Percentiles rank a stretch among this genome's conserved stretches.
Conservation (phyloP, 2,329 filamentous ascomycete genomes). For the Seiridium cupressi region DNA sequence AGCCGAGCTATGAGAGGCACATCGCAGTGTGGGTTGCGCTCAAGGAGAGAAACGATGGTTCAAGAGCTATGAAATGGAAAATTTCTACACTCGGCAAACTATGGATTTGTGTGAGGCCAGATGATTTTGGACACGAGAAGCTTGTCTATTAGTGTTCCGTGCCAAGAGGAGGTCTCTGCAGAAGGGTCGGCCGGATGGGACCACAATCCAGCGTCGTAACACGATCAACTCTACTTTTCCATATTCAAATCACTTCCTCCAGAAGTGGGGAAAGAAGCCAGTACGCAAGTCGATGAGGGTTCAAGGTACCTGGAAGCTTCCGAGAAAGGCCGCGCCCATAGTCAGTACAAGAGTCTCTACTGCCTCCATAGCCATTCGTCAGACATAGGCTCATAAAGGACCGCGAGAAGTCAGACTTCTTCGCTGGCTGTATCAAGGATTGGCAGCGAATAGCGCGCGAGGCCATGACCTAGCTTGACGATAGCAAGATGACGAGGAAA, state of each 20-base stretch:
- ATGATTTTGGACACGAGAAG: conserved; percentile 19
- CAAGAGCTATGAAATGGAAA: not conserved
- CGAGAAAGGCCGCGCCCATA: conserved; percentile 29
- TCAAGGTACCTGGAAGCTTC: conserved; percentile 21
- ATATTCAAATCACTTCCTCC: conserved; percentile 20
- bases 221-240: conserved; percentile 19
- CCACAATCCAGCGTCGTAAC: conserved; percentile 22
- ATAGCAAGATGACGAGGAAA: conserved; percentile 62
- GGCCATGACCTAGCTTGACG: conserved; percentile 71
- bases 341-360: conserved; percentile 30
- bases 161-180: conserved; percentile 14
- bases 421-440: conserved; percentile 52
- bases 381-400: conserved; percentile 43
- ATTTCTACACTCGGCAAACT: not conserved
- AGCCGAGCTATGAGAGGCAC: not conserved
- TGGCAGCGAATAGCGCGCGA: conserved; percentile 60
- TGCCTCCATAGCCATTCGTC: conserved; percentile 46
- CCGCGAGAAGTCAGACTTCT: conserved; percentile 36
- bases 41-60: too few relatives aligned
- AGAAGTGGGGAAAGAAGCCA: conserved; percentile 19
- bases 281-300: conserved; percentile 12
- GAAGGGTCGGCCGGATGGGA: conserved; percentile 21
- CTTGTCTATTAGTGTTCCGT: conserved; percentile 19
- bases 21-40: too few relatives aligned
- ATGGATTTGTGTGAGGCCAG: conserved; percentile 6